Conservation (phyloP, 768 basidiomycete species). For the Suillus spraguei region DNA sequence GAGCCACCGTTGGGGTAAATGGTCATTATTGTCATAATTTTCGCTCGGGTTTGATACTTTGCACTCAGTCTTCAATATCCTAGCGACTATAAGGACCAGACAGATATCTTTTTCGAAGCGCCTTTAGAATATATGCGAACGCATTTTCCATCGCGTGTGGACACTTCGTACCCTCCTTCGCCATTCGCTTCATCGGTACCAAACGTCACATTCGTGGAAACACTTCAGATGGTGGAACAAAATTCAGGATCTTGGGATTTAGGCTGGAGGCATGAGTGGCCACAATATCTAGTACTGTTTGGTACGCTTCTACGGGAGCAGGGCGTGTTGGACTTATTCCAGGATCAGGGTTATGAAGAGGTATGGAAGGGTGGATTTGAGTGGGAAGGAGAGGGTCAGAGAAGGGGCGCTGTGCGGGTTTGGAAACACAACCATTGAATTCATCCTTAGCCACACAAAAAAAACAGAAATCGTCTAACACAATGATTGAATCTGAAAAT, state of each 20-base stretch:
- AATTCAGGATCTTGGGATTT: conserved; percentile 25
- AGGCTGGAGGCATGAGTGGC: conserved; percentile 76
- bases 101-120: conserved; percentile 75
- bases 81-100: conserved; percentile 73
- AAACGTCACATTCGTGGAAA: conserved; percentile 35
- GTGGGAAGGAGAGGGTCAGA: conserved; percentile 64
- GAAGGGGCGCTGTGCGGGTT: conserved; percentile 70
- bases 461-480: not conserved
- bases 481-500: conserved; percentile 5
- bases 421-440: conserved; percentile 46
- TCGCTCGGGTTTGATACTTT: conserved; percentile 15
- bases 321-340: conserved; percentile 50
- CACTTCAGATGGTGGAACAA: conserved; percentile 31
- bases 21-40: not conserved
- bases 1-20: conserved; percentile 89
- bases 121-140: conserved; percentile 66
- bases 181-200: conserved; percentile 54
- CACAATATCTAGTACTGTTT: conserved; percentile 81
- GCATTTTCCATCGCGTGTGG: conserved; percentile 67
- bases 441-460: not conserved
- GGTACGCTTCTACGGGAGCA: conserved; percentile 66
- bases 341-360: conserved; percentile 60
- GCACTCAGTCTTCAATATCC: conserved; percentile 45
- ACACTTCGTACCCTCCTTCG: conserved; percentile 67
- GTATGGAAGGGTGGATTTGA: conserved; percentile 71